Percentiles rank a stretch among this genome's conserved stretches.
Evolutionary conservation across 2,329 filamentous ascomycete genomes (phyloP).

Genomic region (Thielaviopsis euricoi): DNA sequence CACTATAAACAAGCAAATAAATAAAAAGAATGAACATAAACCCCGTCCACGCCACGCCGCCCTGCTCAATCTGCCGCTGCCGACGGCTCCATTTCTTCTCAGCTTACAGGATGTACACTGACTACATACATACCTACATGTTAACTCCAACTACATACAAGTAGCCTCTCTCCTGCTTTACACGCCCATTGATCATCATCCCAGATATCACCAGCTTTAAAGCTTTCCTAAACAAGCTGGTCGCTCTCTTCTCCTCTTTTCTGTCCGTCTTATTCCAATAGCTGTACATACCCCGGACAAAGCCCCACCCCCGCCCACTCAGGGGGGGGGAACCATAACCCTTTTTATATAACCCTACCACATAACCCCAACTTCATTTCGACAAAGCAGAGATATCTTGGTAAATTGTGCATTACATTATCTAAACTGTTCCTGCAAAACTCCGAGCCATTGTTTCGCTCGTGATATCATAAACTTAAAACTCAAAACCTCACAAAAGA

Average conservation of each 20-base stretch:
- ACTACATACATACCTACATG: neutral
- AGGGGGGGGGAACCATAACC: too few relatives aligned
- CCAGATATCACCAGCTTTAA: too few relatives aligned
- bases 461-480: constrained; percentile 6
- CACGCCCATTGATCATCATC: too few relatives aligned
- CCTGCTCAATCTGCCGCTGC: neutral
- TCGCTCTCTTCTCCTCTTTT: neutral
- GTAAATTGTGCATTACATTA: neutral
- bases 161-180: too few relatives aligned
- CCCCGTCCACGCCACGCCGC: neutral
- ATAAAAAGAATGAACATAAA: too few relatives aligned
- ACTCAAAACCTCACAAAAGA: neutral
- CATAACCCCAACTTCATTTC: neutral
- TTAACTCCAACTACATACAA: too few relatives aligned
- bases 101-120: neutral
- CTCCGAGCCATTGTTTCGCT: neutral
- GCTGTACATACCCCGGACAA: too few relatives aligned
- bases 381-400: neutral
- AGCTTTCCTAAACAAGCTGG: neutral
- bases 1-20: neutral
- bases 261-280: neutral
- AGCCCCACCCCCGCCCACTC: neutral
- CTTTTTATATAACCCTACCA: neutral
- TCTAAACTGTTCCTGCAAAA: neutral
- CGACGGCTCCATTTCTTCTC: neutral